A percentile compares a stretch with the other conserved stretches of the same genome.
Evolutionary conservation across 1,284 basidiomycete species (phyloP).

Genomic region (Irpex rosettiformis): DNA sequence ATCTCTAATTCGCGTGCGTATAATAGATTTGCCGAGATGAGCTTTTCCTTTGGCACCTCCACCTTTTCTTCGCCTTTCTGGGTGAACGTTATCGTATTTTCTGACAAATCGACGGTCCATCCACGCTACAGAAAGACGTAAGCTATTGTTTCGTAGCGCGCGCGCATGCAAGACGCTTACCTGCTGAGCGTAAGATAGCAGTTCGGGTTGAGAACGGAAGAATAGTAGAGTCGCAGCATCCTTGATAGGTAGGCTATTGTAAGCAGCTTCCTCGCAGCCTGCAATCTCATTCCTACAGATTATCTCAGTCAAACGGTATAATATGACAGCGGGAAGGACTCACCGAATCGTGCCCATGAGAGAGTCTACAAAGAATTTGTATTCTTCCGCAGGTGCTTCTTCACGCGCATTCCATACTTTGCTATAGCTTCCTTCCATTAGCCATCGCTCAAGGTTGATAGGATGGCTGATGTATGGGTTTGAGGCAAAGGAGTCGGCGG

Average conservation of each 20-base stretch:
- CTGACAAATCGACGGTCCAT: constrained; percentile 69
- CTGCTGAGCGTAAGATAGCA: constrained; percentile 75
- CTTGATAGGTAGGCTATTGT: constrained; percentile 82
- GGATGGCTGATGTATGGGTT: constrained; percentile 85
- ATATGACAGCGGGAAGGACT: constrained; percentile 12
- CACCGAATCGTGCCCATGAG: constrained; percentile 92
- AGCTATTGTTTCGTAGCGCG: background rate
- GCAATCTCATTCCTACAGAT: constrained; percentile 84
- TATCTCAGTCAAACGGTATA: background rate
- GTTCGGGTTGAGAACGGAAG: constrained; percentile 76
- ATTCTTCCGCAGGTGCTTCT: constrained; percentile 84
- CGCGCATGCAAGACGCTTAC: constrained; percentile 33
- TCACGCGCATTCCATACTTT: constrained; percentile 96
- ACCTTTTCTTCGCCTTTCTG: constrained; percentile 73
- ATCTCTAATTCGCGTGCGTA: constrained; percentile 87
- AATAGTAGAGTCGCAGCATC: constrained; percentile 88
- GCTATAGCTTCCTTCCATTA: constrained; percentile 99
- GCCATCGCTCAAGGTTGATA: constrained; percentile 87
- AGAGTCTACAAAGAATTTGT: constrained; percentile 87
- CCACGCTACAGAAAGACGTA: constrained; percentile 46
- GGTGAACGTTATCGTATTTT: constrained; percentile 57
- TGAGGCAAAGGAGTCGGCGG: constrained; percentile 65
- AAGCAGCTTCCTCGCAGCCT: constrained; percentile 88
- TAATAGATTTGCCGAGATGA: constrained; percentile 70
- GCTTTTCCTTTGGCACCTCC: constrained; percentile 79